Evolutionary conservation across 345 rosid genomes (phyloP).

Genomic region (Melaleuca alternifolia): DNA sequence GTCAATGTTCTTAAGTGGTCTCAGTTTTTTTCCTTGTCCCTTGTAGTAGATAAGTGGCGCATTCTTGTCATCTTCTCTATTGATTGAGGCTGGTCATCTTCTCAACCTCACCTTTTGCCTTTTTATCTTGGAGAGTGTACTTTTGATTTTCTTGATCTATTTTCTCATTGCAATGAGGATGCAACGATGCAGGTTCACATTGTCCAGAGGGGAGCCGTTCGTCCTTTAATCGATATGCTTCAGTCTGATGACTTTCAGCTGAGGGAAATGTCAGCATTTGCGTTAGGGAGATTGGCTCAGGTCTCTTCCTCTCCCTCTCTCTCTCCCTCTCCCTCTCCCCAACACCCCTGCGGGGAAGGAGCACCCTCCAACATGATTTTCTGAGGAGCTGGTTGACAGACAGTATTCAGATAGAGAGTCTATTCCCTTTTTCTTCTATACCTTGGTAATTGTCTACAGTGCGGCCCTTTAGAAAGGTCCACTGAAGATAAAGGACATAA

Average conservation of each 20-base stretch:
- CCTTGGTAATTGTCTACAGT: not conserved
- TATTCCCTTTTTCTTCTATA: not conserved
- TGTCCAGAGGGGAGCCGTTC: constrained; percentile 98
- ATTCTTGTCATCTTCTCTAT: not conserved
- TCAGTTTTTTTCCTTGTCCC: not conserved
- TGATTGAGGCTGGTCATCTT: not conserved
- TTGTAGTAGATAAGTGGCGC: not conserved
- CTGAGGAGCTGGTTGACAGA: not conserved
- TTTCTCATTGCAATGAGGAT: not conserved
- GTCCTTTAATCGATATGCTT: constrained; percentile 92
- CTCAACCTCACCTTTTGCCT: not conserved
- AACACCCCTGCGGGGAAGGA: too few relatives aligned
- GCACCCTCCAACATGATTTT: not conserved
- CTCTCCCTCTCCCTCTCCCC: not conserved
- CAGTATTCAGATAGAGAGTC: not conserved
- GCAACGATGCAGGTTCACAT: constrained; percentile 70
- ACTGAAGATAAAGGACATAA: not conserved
- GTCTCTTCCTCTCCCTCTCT: constrained; percentile 18
- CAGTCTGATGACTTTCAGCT: constrained; percentile 81
- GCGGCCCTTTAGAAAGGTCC: not conserved
- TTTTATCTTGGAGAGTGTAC: not conserved
- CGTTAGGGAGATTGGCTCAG: constrained; percentile 99
- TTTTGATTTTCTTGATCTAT: not conserved
- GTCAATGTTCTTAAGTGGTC: not conserved
- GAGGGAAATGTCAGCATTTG: constrained; percentile 99